Evolutionary conservation across 2,329 filamentous ascomycete genomes (phyloP).

Genomic region (Fusarium agapanthi): DNA sequence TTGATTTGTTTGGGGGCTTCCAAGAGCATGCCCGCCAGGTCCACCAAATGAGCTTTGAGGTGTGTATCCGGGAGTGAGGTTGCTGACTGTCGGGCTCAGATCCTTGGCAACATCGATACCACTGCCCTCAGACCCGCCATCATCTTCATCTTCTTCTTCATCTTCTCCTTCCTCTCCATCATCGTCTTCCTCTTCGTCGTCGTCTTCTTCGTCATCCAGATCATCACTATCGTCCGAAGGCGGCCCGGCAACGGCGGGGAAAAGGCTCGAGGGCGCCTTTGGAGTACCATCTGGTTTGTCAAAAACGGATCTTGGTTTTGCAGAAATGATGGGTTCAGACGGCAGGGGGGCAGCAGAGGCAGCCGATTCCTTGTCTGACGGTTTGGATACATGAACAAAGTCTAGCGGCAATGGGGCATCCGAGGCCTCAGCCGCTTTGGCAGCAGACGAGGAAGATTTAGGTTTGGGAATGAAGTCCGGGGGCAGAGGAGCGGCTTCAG

Average conservation of each 20-base stretch:
- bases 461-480: slow-evolving; percentile 48
- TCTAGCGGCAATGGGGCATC: slow-evolving; percentile 48
- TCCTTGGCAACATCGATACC: slow-evolving; percentile 73
- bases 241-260: slow-evolving; percentile 50
- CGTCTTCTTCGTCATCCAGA: slow-evolving; percentile 45
- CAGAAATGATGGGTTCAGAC: slow-evolving; percentile 19
- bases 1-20: slow-evolving; percentile 51
- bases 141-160: slow-evolving; percentile 59
- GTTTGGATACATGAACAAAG: slow-evolving; percentile 38
- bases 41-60: slow-evolving; percentile 68
- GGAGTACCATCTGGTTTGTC: slow-evolving; percentile 49
- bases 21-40: slow-evolving; percentile 50
- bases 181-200: slow-evolving; percentile 53
- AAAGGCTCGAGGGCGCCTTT: slow-evolving; percentile 41
- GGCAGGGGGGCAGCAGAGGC: slow-evolving; percentile 22
- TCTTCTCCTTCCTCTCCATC: slow-evolving; percentile 56
- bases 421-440: slow-evolving; percentile 15
- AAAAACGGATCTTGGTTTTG: slow-evolving; percentile 25
- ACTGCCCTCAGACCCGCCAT: slow-evolving; percentile 64
- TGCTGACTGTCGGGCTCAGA: slow-evolving; percentile 61
- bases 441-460: slow-evolving; percentile 21
- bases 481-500: slow-evolving; percentile 53
- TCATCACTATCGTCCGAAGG: slow-evolving; percentile 54
- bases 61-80: slow-evolving; percentile 59
- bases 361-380: slow-evolving; percentile 11